Evolutionary conservation across 83 land plant genomes (phyloP).

Genomic region (Thuja plicata): DNA sequence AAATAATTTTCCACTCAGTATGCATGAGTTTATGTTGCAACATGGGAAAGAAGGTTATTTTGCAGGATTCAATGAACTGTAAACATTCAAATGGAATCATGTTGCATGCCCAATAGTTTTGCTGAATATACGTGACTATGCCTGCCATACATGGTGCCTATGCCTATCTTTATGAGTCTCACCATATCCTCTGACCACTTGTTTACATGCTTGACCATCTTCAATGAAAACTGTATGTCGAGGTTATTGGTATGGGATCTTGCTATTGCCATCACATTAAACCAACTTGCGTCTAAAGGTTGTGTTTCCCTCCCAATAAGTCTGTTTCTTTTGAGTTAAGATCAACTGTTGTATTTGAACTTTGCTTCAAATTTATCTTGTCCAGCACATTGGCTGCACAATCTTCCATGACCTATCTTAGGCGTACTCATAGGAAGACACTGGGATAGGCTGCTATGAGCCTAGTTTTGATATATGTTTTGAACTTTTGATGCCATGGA

Average conservation of each 20-base stretch:
- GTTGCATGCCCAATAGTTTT: not conserved
- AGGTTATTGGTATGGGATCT: not conserved
- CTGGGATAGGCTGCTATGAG: no score
- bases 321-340: not conserved
- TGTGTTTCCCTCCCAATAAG: not conserved
- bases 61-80: not conserved
- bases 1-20: no score
- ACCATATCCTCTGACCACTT: not conserved
- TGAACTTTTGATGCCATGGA: no score
- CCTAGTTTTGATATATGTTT: no score
- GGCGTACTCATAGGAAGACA: no score
- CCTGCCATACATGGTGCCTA: not conserved
- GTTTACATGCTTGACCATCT: not conserved
- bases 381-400: not conserved
- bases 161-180: not conserved
- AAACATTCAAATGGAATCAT: no score
- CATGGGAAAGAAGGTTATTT: not conserved
- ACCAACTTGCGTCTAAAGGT: not conserved
- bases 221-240: not conserved
- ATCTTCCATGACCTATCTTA: no score
- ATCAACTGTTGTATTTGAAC: not conserved
- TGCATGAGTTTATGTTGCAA: not conserved
- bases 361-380: not conserved
- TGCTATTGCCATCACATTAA: not conserved
- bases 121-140: not conserved